Evolutionary conservation across 2,329 filamentous ascomycete species (phyloP).

Genomic region (Thielaviopsis ethacetica): DNA sequence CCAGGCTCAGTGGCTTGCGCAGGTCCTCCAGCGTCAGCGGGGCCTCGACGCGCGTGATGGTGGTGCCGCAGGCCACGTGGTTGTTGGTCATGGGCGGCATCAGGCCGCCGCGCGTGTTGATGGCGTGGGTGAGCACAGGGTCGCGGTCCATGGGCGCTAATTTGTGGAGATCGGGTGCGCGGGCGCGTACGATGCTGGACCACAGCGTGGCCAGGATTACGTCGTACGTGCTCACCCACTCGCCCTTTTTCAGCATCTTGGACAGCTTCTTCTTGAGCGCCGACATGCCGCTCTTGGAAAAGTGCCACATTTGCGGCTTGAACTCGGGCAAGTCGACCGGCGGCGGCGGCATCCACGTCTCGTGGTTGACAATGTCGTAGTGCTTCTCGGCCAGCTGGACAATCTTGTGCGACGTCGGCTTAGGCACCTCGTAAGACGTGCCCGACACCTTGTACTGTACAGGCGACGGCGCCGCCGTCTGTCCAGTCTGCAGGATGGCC

Average conservation of each 20-base stretch:
- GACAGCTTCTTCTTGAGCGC: background rate
- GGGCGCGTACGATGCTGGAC: slow-evolving; percentile 1
- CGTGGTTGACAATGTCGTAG: background rate
- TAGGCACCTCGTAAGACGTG: slow-evolving; percentile 4
- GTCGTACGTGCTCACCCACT: slow-evolving; percentile 4
- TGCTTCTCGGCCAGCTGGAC: background rate
- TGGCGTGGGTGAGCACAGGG: background rate
- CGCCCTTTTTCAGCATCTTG: background rate
- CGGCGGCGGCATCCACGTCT: background rate
- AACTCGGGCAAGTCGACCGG: background rate
- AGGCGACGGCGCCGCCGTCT: background rate
- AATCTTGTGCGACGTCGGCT: background rate
- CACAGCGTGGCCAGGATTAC: background rate
- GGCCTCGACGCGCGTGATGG: background rate
- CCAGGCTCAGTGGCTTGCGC: slow-evolving; percentile 2
- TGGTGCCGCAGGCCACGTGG: slow-evolving; percentile 3
- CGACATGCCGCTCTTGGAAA: background rate
- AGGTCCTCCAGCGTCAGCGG: background rate
- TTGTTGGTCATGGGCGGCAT: slow-evolving; percentile 3
- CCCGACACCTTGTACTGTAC: slow-evolving; percentile 1
- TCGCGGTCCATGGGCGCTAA: background rate
- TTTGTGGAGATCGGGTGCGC: background rate
- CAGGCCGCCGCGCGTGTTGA: slow-evolving; percentile 1
- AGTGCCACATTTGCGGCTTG: slow-evolving; percentile 5
- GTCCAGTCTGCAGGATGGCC: background rate